These are phyloP conservation scores for Candida tallmaniae DNA, from an alignment of 805 yeast species.

Conservation along the genomic window DNA sequence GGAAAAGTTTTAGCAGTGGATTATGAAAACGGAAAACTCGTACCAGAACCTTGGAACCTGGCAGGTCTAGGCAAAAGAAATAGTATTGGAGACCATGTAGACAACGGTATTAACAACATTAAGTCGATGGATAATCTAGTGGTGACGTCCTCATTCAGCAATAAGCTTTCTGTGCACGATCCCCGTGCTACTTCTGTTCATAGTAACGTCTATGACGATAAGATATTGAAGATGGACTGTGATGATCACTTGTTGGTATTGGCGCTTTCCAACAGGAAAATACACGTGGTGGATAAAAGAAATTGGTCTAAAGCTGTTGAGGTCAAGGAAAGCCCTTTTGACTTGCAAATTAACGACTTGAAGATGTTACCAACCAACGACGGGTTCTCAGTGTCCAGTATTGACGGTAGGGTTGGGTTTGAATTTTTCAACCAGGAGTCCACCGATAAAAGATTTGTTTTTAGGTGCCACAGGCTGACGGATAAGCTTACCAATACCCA, in stretches of 20 bases:
- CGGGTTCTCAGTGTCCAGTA: conserved; percentile 65
- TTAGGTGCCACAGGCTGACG: conserved; percentile 66
- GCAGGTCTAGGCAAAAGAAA: too few species aligned
- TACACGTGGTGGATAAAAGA: conserved; percentile 56
- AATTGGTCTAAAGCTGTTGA: conserved; percentile 42
- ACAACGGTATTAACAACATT: conserved; percentile 33
- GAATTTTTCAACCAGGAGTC: conserved; percentile 53
- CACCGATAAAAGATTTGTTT: conserved; percentile 59
- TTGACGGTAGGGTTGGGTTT: conserved; percentile 81
- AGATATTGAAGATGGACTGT: conserved; percentile 62
- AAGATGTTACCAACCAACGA: conserved; percentile 47
- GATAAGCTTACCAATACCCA: conserved; percentile 40
- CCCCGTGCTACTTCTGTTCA: conserved; percentile 15
- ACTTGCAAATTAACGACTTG: conserved; percentile 58
- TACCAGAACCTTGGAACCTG: conserved; percentile 8
- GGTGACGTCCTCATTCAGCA: conserved; percentile 63
- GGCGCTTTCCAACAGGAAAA: conserved; percentile 48
- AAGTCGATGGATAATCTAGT: conserved; percentile 25
- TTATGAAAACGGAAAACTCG: conserved; percentile 34
- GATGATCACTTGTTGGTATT: conserved; percentile 42
- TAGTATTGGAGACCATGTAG: conserved; percentile 8
- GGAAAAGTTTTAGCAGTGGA: conserved; percentile 53
- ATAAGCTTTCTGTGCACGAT: conserved; percentile 46
- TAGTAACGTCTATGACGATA: conserved; percentile 31
- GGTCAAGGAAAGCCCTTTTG: conserved; percentile 58